These are phyloP conservation scores for Gossypium stocksii DNA, from an alignment of 345 rosid species.

Conservation along the genomic window DNA sequence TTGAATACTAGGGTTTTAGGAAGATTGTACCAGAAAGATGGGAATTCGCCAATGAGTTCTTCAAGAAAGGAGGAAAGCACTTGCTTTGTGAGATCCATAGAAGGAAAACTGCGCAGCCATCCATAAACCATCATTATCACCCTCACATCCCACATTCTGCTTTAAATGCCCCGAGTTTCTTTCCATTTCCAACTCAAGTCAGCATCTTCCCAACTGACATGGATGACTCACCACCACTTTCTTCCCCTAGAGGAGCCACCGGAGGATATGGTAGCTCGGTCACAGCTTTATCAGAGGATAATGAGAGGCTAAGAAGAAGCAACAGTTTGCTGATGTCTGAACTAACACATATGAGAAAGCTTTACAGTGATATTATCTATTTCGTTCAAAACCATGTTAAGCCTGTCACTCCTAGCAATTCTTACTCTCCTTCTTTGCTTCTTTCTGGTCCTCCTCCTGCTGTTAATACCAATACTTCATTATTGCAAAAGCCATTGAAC, in stretches of 20 bases:
- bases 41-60: constrained; percentile 94
- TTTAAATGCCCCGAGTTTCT: constrained; percentile 43
- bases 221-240: constrained; percentile 59
- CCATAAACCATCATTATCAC: constrained; percentile 37
- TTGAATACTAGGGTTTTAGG: constrained; percentile 72
- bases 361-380: constrained; percentile 81
- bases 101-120: constrained; percentile 70
- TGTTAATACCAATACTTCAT: constrained; percentile 22
- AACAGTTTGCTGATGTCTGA: constrained; percentile 78
- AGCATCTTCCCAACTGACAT: constrained; percentile 30
- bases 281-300: constrained; percentile 69
- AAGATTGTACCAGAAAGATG: constrained; percentile 97
- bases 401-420: constrained; percentile 68
- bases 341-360: constrained; percentile 86
- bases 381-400: constrained; percentile 91
- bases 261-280: constrained; percentile 31
- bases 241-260: constrained; percentile 35
- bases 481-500: constrained; percentile 41
- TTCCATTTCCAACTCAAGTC: constrained; percentile 50
- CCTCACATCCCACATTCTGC: constrained; percentile 33
- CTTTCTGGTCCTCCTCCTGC: constrained; percentile 37
- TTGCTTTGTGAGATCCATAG: constrained; percentile 91
- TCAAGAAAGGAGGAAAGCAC: constrained; percentile 91
- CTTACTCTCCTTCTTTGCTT: constrained; percentile 43
- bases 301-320: constrained; percentile 73